Conservation (phyloP, 202 grass and related monocot species). For the Zoysia matrella region DNA sequence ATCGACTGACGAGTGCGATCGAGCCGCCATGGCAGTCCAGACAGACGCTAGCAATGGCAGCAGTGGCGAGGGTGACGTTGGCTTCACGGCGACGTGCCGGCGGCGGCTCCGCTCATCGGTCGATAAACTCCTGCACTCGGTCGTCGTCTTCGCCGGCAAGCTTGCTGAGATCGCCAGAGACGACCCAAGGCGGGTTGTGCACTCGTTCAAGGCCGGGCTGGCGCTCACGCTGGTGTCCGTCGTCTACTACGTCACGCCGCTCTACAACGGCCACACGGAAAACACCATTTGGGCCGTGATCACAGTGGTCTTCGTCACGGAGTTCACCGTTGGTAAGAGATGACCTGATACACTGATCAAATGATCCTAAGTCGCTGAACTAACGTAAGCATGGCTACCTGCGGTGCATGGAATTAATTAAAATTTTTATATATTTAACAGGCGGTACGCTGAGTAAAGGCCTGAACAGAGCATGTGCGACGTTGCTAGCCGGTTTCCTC, state of each 20-base stretch:
- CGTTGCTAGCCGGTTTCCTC: too few species aligned
- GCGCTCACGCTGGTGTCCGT: slow-evolving; percentile 79
- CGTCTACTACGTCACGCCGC: slow-evolving; percentile 79
- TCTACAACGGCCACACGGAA: slow-evolving; percentile 63
- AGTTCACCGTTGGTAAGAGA: too few species aligned
- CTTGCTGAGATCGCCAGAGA: slow-evolving; percentile 49
- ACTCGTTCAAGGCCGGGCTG: slow-evolving; percentile 82
- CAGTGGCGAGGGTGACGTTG: not conserved
- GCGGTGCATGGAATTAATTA: too few species aligned
- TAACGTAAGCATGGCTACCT: too few species aligned
- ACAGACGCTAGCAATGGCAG: not conserved
- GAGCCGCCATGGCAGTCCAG: slow-evolving; percentile 42
- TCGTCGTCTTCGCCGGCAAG: slow-evolving; percentile 41
- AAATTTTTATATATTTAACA: too few species aligned
- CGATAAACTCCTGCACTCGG: not conserved
- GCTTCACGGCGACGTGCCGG: slow-evolving; percentile 1
- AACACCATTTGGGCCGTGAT: slow-evolving; percentile 87
- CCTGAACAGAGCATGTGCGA: too few species aligned
- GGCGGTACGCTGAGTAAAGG: too few species aligned
- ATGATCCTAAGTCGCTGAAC: too few species aligned
- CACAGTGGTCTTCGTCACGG: slow-evolving; percentile 71
- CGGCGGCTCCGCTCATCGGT: slow-evolving; percentile 22
- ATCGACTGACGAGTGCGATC: too few species aligned
- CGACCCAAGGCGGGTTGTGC: slow-evolving; percentile 70
- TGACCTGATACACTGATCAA: too few species aligned